Percentiles rank a stretch among this genome's conserved stretches.
phyloP scores from a whole-genome alignment of 2,329 filamentous ascomycete genomes.

The Cryphonectria radicalis region DNA sequence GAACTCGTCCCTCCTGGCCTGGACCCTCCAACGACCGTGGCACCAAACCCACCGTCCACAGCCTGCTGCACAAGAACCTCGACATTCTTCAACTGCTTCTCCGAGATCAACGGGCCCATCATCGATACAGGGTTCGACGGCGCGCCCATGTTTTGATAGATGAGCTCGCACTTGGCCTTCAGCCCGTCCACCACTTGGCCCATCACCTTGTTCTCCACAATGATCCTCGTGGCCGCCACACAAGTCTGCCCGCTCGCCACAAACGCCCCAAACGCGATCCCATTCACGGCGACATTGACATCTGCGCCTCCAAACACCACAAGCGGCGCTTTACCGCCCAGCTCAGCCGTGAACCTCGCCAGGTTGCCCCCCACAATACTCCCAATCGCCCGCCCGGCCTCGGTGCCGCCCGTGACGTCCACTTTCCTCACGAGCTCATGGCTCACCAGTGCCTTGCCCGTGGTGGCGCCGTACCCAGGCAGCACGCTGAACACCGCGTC shows the following conservation, averaged over 20 bases:
- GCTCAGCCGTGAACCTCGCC: slow-evolving; percentile 71
- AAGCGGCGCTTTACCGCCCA: slow-evolving; percentile 73
- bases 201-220: slow-evolving; percentile 72
- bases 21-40: slow-evolving; percentile 49
- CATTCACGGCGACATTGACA: slow-evolving; percentile 69
- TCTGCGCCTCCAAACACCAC: slow-evolving; percentile 70
- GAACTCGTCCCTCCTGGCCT: slow-evolving; percentile 52
- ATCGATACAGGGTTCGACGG: slow-evolving; percentile 60
- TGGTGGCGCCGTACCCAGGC: slow-evolving; percentile 56
- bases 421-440: slow-evolving; percentile 65
- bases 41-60: slow-evolving; percentile 51
- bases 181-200: slow-evolving; percentile 67
- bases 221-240: slow-evolving; percentile 74
- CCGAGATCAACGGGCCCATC: slow-evolving; percentile 69
- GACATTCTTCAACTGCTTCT: slow-evolving; percentile 66
- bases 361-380: slow-evolving; percentile 68
- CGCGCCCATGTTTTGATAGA: slow-evolving; percentile 58
- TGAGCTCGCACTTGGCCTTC: slow-evolving; percentile 63
- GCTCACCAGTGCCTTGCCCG: slow-evolving; percentile 57
- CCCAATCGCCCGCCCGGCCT: slow-evolving; percentile 70
- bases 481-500: slow-evolving; percentile 70
- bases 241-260: slow-evolving; percentile 61
- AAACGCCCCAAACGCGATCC: slow-evolving; percentile 65
- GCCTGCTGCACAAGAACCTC: slow-evolving; percentile 69
- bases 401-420: slow-evolving; percentile 76